Base-by-base conservation (phyloP, 2,329 filamentous ascomycete species). In the Corinectria fuckeliana region DNA sequence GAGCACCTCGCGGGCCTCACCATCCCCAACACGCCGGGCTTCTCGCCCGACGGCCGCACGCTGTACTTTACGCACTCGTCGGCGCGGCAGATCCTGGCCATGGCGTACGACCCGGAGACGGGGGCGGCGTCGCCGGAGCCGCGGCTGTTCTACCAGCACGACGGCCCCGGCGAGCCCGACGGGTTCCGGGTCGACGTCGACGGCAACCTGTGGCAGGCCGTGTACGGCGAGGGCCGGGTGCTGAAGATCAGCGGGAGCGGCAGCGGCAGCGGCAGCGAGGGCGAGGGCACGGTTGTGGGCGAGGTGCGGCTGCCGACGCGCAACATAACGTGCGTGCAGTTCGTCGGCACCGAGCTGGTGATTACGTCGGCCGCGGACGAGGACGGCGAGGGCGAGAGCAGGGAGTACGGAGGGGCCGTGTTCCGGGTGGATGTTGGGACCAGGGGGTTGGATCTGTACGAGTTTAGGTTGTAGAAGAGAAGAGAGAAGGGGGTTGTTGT, bases 21-120 rank as follows among this genome's bases (percentile, higher is more conserved):
- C 30, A 96, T 96, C 67, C 93, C 93, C 56, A 96, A 96, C 77
- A 89, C 91, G 48, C 87, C 93, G 49, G 89, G 90, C 64, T 97
- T 91, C 91, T 93, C 91, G 39, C 81, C 82, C 11, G 86, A 90
- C 71, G 81, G 86, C 69, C 86, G 85, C 73, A 92, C 83, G 56
- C 88, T 95, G 83, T 96, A 92, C 82, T 89, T 93, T 72, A 93
- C 91, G 21, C 89, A 96, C 78, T 92, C 91, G 36, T 87, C 89
- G 4, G 86, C 84, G 28, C 82, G 84, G 61, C 86, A 85, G 56
- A 88, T 97, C 65, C 88, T 85, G 67, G 87, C 88, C 20, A 93
- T 89, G 73, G 90, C 94, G 76, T 97, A 91, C 77, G 81, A 90
- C 66, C 70, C 78, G 1, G 72, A 76, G n/a, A 87, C 85, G 2